Percentiles rank a stretch among this genome's conserved stretches.
These are phyloP conservation scores for Pichia sp. DNA, from an alignment of 1,139 yeast species.

Conservation along the genomic window DNA sequence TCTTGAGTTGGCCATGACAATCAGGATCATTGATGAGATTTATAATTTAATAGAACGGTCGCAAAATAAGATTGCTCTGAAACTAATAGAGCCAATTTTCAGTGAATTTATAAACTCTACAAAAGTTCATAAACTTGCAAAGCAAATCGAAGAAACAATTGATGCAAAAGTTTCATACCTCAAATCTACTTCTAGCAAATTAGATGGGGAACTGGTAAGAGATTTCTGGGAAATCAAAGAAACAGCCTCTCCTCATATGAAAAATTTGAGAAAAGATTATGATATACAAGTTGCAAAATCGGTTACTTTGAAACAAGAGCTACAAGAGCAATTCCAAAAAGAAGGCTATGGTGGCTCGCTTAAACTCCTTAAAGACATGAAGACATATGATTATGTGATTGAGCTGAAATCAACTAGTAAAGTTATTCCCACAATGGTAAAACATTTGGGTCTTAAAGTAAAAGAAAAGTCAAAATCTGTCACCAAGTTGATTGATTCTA, in stretches of 20 bases:
- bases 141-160: slow-evolving; percentile 22
- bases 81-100: slow-evolving; percentile 22
- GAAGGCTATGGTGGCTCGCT: slow-evolving; percentile 27
- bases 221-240: slow-evolving; percentile 26
- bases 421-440: slow-evolving; percentile 18
- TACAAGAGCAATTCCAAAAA: slow-evolving; percentile 28
- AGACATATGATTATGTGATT: slow-evolving; percentile 26
- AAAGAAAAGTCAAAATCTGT: slow-evolving; percentile 27
- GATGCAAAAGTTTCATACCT: slow-evolving; percentile 21
- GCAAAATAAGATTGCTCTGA: slow-evolving; percentile 7
- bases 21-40: slow-evolving; percentile 25
- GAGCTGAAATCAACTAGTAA: slow-evolving; percentile 30
- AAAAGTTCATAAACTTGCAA: slow-evolving; percentile 21
- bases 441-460: slow-evolving; percentile 15
- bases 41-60: slow-evolving; percentile 11
- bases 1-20: slow-evolving; percentile 28
- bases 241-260: slow-evolving; percentile 24
- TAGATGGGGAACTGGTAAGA: slow-evolving; percentile 26
- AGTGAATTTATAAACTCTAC: slow-evolving; percentile 16
- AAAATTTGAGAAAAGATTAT: slow-evolving; percentile 30
- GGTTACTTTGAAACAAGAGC: slow-evolving; percentile 21
- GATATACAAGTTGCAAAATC: slow-evolving; percentile 33
- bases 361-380: slow-evolving; percentile 24
- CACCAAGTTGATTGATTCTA: slow-evolving; percentile 25
- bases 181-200: slow-evolving; percentile 18